phyloP scores from a whole-genome alignment of 1,284 basidiomycete species.

The Fomitopsis schrenkii region DNA sequence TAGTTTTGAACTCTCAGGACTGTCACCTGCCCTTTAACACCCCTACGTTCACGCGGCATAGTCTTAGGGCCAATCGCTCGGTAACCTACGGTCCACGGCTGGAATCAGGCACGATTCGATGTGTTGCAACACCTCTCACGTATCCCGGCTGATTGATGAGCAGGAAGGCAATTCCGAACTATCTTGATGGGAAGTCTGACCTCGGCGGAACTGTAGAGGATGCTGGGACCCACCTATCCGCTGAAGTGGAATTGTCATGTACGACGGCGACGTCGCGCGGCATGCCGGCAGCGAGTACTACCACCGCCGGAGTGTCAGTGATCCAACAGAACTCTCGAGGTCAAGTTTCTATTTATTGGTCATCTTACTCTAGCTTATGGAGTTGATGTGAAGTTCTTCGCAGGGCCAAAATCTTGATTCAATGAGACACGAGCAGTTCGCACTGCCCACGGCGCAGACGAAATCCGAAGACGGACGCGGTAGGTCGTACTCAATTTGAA shows the following conservation, averaged over 20 bases:
- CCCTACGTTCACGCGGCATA: background rate
- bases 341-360: too few relatives aligned
- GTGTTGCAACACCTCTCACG: background rate
- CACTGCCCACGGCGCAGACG: too few relatives aligned
- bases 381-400: too few relatives aligned
- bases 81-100: background rate
- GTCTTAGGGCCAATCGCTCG: background rate
- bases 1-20: background rate
- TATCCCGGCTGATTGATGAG: background rate
- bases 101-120: background rate
- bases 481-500: too few relatives aligned
- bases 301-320: background rate
- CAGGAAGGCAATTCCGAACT: background rate
- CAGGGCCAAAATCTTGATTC: too few relatives aligned
- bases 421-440: too few relatives aligned
- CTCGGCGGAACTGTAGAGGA: background rate
- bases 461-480: too few relatives aligned
- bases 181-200: background rate
- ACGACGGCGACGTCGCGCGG: background rate
- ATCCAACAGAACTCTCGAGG: too few relatives aligned
- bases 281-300: background rate
- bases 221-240: background rate
- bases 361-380: too few relatives aligned
- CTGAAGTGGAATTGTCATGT: background rate
- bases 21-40: background rate